Evolutionary conservation across 441 rosid genomes (phyloP), one percentile per base, ranked within the genome.

Genomic region (Pelargonium australe): DNA sequence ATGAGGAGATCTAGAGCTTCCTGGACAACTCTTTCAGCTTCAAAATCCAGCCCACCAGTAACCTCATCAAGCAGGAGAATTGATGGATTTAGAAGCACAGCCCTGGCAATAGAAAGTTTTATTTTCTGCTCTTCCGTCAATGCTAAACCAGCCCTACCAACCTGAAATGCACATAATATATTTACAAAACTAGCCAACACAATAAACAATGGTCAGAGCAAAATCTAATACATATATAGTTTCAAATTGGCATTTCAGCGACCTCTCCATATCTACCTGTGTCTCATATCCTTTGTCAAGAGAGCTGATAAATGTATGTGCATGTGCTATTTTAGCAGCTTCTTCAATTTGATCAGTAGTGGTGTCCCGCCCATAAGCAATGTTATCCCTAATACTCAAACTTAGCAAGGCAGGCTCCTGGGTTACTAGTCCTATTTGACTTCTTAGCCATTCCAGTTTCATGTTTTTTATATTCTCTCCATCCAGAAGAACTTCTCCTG

Each of bases 401-500:
- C 98, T 90, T 68, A 92, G 83, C 75, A 95, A 78, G 61, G 96
- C 99, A 75, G 99, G 99, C 73, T 92, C 99, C 86, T 95, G 99
- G 6, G 97, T 95, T 68, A 95, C 99, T 31, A 95, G 79, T 70
- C 99, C 99, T 73, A 95, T 89, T 75, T 90, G 91, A 81, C 91
- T 85, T 81, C 99, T 88, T 66, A 95, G 79, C 99, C 96, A 95
- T 81, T 89, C 98, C 64, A 92, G 79, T 76, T 85, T 87, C 72
- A 95, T 77, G 77, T 87, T 95, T 85, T 90, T 94, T 40, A 95
- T 89, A 73, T 92, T 95, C 79, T 88, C 95, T 70, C 98, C 97
- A 68, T 95, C 99, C 75, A 95, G 83, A 80, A 95, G 96, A 78
- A 95, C 98, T 84, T 95, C 99, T 72, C 99, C 99, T 95, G 90